Evolutionary conservation across 1,284 basidiomycete genomes (phyloP), one percentile per base, ranked within the genome.

Genomic region (Ustilago shanxiensis): DNA sequence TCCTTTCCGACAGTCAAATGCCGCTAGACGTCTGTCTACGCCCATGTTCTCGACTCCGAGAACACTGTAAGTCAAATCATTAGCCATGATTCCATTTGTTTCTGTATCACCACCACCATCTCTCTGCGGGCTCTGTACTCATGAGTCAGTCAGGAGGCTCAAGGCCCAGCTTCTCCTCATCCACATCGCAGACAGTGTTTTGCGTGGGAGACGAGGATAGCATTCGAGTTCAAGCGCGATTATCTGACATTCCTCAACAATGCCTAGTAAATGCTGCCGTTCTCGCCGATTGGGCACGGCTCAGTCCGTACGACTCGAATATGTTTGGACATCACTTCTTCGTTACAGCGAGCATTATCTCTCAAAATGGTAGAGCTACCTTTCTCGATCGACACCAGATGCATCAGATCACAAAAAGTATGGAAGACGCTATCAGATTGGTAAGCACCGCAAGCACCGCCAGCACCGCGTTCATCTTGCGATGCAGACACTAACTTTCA

Each of bases 401-500:
- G 37, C 22, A 26, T 18, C 45, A 44, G 20, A 63, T 69, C 14
- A 31, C 45, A 1, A 22, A 5, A 7, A 22, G 56, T 1, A 63
- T 69, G 60, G 1, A 55, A 35, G 52, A 60, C 0, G 56, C 54
- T 16, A 64, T 64, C 45, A 53, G 37, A 16, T 50, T 37, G 37
- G 66, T 69, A 39, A 69, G 66, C 47, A 35, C 6, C 35, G 35
- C 31, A 33, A 37, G 35, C 35, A 3, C 14, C 9, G 31, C n/a
- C 50, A 26, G 39, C 39, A 41, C n/a, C 6, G 5, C n/a, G 44
- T 13, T 31, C 1, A 1, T 47, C 47, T 49, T 31, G 49, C 35
- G 35, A 37, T 37, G 35, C 3, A 3, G 3, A 20, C n/a, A 44
- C 41, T 44, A 44, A 44, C 35, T 10, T 44, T 20, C n/a, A 6